A percentile compares a stretch with the other conserved stretches of the same genome.
phyloP scores from a whole-genome alignment of 306 rosid genomes.

The Canavalia ensiformis region DNA sequence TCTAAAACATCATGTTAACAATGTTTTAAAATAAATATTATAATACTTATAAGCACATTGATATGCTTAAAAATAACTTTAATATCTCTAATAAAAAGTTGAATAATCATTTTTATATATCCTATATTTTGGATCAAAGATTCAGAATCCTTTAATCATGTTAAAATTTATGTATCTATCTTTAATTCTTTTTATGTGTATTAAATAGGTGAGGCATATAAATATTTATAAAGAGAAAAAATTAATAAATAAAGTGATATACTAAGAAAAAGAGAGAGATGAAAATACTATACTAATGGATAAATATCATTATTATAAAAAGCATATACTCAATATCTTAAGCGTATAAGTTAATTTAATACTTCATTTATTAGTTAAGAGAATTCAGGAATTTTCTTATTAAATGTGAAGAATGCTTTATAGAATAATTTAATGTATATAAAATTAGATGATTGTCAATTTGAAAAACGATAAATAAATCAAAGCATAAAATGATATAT shows the following conservation, averaged over 20 bases:
- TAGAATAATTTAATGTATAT: not conserved
- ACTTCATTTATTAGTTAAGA: not conserved
- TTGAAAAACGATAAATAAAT: not conserved
- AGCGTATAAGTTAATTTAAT: not conserved
- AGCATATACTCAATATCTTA: too few relatives aligned
- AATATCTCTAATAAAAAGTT: not conserved
- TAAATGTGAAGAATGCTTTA: slow-evolving; percentile 32
- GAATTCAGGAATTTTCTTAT: not conserved
- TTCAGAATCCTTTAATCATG: too few relatives aligned
- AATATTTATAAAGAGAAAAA: too few relatives aligned
- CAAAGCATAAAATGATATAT: not conserved
- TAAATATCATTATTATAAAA: too few relatives aligned
- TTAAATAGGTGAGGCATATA: too few relatives aligned
- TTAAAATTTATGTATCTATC: not conserved
- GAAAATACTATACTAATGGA: too few relatives aligned
- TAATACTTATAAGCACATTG: not conserved
- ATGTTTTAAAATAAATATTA: not conserved
- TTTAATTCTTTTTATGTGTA: too few relatives aligned
- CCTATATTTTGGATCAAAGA: too few relatives aligned
- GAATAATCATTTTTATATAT: too few relatives aligned
- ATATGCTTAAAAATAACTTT: not conserved
- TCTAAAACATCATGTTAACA: not conserved
- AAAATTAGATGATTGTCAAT: not conserved
- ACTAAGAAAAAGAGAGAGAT: too few relatives aligned
- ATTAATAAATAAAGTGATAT: too few relatives aligned